These are phyloP conservation scores for Sporobolomyces pararoseus DNA, from an alignment of 768 basidiomycete species.

Conservation along the genomic window DNA sequence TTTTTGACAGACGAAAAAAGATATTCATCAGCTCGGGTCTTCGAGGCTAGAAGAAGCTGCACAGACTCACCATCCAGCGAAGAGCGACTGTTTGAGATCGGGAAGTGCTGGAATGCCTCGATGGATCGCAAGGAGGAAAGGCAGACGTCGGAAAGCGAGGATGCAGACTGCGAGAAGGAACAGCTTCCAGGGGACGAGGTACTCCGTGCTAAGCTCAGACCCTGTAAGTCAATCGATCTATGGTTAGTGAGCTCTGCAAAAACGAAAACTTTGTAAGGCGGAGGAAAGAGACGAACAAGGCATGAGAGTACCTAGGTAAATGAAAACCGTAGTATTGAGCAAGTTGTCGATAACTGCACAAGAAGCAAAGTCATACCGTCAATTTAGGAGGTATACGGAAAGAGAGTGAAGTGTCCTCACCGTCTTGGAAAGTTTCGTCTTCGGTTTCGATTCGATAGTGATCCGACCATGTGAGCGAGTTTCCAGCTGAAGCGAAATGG, in stretches of 20 bases:
- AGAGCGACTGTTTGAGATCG: constrained; percentile 46
- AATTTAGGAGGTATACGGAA: neutral
- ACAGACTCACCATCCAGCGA: constrained; percentile 50
- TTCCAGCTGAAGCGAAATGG: constrained; percentile 1
- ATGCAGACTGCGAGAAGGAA: constrained; percentile 50
- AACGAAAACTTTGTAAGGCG: neutral
- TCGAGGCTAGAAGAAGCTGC: neutral
- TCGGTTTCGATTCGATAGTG: constrained; percentile 36
- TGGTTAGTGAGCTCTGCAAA: too few species aligned
- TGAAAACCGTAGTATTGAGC: constrained; percentile 45
- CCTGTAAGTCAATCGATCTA: constrained; percentile 48
- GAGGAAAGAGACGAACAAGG: constrained; percentile 46
- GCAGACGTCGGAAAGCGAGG: constrained; percentile 50
- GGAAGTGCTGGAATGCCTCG: constrained; percentile 48
- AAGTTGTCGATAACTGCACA: constrained; percentile 31
- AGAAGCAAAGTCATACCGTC: too few species aligned
- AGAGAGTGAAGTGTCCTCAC: neutral
- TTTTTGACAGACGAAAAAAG: neutral
- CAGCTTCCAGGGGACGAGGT: constrained; percentile 50
- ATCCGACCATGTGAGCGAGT: constrained; percentile 36
- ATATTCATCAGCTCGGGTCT: neutral
- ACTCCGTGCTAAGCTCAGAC: constrained; percentile 31
- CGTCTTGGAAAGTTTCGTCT: constrained; percentile 45
- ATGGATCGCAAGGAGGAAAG: constrained; percentile 49
- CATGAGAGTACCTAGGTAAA: constrained; percentile 51